phyloP scores from a whole-genome alignment of 495 filamentous ascomycete species.

The Aspergillus wentii region DNA sequence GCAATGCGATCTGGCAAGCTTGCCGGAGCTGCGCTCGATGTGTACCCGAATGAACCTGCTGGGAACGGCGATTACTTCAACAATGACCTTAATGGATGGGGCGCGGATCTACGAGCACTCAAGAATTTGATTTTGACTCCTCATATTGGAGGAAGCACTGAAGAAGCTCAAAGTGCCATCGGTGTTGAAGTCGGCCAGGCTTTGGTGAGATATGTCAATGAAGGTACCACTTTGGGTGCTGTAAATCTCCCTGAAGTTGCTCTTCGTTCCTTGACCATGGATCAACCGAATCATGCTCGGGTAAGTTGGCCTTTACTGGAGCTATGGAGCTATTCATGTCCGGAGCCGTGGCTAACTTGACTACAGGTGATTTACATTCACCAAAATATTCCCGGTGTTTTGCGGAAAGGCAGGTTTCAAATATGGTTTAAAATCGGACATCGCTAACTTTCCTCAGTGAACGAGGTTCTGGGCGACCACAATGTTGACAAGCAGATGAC shows the following conservation, averaged over 20 bases:
- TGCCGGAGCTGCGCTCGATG: conserved; percentile 91
- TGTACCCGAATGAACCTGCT: conserved; percentile 89
- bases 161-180: conserved; percentile 96
- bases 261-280: conserved; percentile 79
- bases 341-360: too few relatives aligned
- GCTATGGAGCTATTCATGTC: too few relatives aligned
- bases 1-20: conserved; percentile 84
- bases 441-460: conserved; percentile 51
- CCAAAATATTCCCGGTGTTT: conserved; percentile 88
- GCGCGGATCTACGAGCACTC: conserved; percentile 74
- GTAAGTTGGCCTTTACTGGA: conserved; percentile 41
- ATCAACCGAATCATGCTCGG: conserved; percentile 82
- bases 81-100: conserved; percentile 78
- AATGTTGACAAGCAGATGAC: conserved; percentile 99
- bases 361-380: conserved; percentile 85
- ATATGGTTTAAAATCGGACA: neutral
- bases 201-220: conserved; percentile 87
- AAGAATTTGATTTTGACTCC: conserved; percentile 94
- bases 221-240: conserved; percentile 80
- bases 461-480: conserved; percentile 87
- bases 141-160: conserved; percentile 95
- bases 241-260: conserved; percentile 95
- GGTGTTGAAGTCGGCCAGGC: conserved; percentile 88
- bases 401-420: conserved; percentile 62
- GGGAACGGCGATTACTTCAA: conserved; percentile 95